Percentiles rank a stretch among this genome's conserved stretches.
Conservation (phyloP, 2,329 filamentous ascomycete species). For the Moelleriella libera region DNA sequence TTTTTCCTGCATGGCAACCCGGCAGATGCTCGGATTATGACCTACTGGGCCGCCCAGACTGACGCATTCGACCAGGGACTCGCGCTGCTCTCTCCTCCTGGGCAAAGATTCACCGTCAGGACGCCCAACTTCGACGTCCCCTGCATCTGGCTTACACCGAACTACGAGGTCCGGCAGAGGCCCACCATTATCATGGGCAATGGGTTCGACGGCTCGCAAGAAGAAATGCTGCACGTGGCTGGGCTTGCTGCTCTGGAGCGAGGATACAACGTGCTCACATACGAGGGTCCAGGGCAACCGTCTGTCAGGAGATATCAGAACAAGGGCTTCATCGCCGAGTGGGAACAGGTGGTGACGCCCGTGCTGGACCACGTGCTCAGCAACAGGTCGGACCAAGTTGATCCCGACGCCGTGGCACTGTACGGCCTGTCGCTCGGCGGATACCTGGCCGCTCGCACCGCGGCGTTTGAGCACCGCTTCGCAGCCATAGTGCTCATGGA, state of each 20-base stretch:
- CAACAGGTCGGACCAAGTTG: conserved; percentile 11
- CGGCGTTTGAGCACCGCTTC: conserved; percentile 27
- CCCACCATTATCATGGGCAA: conserved; percentile 5
- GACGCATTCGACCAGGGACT: conserved; percentile 23
- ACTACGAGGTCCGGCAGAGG: conserved; percentile 3
- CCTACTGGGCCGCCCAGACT: conserved; percentile 19
- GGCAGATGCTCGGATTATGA: conserved; percentile 22
- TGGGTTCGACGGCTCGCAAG: conserved; percentile 11
- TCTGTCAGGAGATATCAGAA: conserved; percentile 24
- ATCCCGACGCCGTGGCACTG: conserved; percentile 16
- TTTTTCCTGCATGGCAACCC: conserved; percentile 27
- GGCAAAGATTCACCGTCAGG: conserved; percentile 16
- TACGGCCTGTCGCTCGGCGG: conserved; percentile 26
- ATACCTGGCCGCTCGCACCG: conserved; percentile 22
- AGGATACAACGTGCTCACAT: conserved; percentile 21
- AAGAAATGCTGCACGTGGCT: conserved; percentile 24
- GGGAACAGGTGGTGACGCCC: conserved; percentile 24
- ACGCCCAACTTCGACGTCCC: conserved; percentile 16
- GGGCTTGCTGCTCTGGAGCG: conserved; percentile 19
- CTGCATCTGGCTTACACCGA: conserved; percentile 13
- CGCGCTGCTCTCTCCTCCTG: conserved; percentile 16
- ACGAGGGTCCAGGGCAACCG: conserved; percentile 31
- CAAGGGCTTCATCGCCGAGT: conserved; percentile 28
- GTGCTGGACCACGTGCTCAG: conserved; percentile 21
- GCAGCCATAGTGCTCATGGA: conserved; percentile 22